Evolutionary conservation across 306 rosid genomes (phyloP), one percentile per base, ranked within the genome.

Genomic region (Malus fusca): DNA sequence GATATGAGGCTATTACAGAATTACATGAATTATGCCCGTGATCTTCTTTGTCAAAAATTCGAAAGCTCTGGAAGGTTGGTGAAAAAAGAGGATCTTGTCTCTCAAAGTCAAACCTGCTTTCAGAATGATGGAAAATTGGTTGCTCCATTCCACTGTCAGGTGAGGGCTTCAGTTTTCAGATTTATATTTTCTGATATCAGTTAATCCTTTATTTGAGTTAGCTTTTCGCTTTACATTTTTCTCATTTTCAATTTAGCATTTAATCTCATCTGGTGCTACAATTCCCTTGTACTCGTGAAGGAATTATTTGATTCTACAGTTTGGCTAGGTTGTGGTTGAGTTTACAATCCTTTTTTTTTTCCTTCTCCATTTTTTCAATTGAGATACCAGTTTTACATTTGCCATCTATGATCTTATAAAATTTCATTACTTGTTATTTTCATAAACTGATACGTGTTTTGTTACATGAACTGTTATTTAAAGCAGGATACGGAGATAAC

Each of bases 401-500:
- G 12, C 18, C 42, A 17, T 73, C n/a, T 23, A 35, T 40, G 42
- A 64, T 73, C 25, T 17, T 35, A 56, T 17, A 22, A 4, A 66
- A 44, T 18, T 43, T 43, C 3, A 6, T 8, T 60, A 13, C 28
- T 26, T 0, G 14, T 6, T 35, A 61, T 26, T 33, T 72, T 37
- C 26, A 44, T 74, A 18, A 43, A 43, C 33, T 74, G 21, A 21
- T 42, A n/a, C 17, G 14, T 0, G 31, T 62, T 76, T 60, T 22
- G 69, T 48, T 46, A 5, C 33, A 33, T 17, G 19, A 25, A 37
- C 28, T 17, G 69, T 79, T 48, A 53, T 79, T 44, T 53, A 80
- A 60, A 75, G 82, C 91, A 92, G 99, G 90, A 87, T 81, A 73
- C 52, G 55, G 84, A 71, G 81, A 77, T 77, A 63, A 80, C 60